Evolutionary conservation across 2,329 filamentous ascomycete genomes (phyloP), one percentile per base, ranked within the genome.

Genomic region (Fusarium sp.): DNA sequence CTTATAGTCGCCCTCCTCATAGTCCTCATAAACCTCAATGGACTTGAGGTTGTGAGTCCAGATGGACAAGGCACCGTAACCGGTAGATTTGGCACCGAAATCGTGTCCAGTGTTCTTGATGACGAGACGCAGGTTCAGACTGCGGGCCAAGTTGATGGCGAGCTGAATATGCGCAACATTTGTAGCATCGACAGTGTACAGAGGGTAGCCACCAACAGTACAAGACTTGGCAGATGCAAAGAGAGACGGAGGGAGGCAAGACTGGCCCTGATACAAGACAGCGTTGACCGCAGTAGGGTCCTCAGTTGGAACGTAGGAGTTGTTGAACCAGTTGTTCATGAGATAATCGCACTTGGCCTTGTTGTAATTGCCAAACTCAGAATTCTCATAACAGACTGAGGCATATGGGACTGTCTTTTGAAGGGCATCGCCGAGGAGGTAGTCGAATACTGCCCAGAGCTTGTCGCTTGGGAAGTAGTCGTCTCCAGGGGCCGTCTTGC

Each of bases 1-100:
- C 1, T 67, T 80, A 78, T 90, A 91, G 58, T 81, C 40, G 4
- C 65, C 72, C 37, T 83, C 79, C 8, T 78, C 76, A 64, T 83
- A 88, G 73, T 83, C 80, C 62, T 82, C 79, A 35, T 84, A 77
- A 69, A 86, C 82, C 34, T 84, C 67, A 34, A 84, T 82, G 11
- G 82, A 77, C 78, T 85, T 84, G 70, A 85, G 77, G 68, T 80
- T 76, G 72, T 85, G 83, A 8, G 82, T 84, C 80, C 83, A 83
- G 54, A 85, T 76, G 24, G 80, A 78, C 42, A 85, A 74, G 18
- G 81, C 76, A 7, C 83, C 82, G n/a, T 79, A 79, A 18, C 91
- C 91, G 0, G 89, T 89, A 0, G 87, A 90, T 56, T 88, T 88
- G 61, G 90, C 91, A 22, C 82, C 80, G 74, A 86, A 88, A 73